Evolutionary conservation across 768 basidiomycete species (phyloP).

Genomic region (Russula sp.): DNA sequence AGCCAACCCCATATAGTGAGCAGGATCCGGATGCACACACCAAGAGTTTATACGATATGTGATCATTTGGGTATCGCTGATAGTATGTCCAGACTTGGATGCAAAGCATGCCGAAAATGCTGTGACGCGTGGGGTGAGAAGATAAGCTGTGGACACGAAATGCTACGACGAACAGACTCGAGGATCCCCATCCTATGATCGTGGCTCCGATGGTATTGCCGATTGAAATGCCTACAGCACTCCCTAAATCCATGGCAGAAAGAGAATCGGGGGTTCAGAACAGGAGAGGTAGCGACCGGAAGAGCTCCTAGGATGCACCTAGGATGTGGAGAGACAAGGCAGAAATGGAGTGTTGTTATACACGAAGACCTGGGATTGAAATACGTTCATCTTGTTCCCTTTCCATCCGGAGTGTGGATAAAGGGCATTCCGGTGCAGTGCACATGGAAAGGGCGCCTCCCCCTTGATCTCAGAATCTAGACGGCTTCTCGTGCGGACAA

Average conservation of each 20-base stretch:
- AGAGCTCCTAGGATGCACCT: neutral
- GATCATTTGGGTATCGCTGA: slow-evolving; percentile 21
- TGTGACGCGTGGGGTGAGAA: slow-evolving; percentile 3
- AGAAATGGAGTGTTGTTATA: neutral
- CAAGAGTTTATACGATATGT: slow-evolving; percentile 15
- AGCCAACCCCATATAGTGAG: neutral
- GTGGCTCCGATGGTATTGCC: slow-evolving; percentile 22
- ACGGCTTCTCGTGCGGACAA: neutral
- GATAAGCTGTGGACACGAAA: neutral
- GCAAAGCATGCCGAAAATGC: slow-evolving; percentile 22
- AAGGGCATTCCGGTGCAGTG: slow-evolving; percentile 4
- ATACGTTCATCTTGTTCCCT: slow-evolving; percentile 2
- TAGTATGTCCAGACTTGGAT: slow-evolving; percentile 22
- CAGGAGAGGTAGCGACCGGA: neutral
- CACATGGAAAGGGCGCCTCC: slow-evolving; percentile 4
- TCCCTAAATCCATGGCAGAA: neutral
- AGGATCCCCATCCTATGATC: slow-evolving; percentile 21
- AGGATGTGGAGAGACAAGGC: neutral
- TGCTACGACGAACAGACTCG: slow-evolving; percentile 16
- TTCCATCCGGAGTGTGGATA: slow-evolving; percentile 1
- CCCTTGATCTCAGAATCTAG: slow-evolving; percentile 9
- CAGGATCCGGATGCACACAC: slow-evolving; percentile 3
- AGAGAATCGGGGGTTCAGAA: neutral
- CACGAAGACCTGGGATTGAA: neutral
- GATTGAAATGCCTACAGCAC: neutral